Conservation (phyloP, 2,329 filamentous ascomycete genomes). For the Juglanconis oblonga region DNA sequence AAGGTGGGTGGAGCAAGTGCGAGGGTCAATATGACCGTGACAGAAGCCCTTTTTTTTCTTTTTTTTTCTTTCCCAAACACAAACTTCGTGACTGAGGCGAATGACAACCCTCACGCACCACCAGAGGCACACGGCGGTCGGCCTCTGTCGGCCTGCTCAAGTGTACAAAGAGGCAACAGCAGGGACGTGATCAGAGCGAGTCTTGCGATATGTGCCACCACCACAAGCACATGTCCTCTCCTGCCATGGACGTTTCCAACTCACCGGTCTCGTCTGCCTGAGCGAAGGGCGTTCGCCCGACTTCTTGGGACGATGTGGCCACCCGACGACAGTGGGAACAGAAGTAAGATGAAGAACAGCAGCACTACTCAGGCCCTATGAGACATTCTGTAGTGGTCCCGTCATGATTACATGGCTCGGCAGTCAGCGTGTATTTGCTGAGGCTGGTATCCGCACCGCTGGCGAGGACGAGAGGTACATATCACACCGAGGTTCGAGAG, state of each 20-base stretch:
- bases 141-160: not conserved
- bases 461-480: conserved; percentile 27
- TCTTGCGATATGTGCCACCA: not conserved
- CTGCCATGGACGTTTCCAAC: not conserved
- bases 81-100: not conserved
- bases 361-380: not conserved
- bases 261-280: conserved; percentile 11
- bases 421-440: conserved; percentile 41
- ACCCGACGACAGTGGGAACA: conserved; percentile 16
- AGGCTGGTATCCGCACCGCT: conserved; percentile 38
- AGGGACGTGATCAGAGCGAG: not conserved
- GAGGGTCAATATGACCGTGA: too few relatives aligned
- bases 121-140: not conserved
- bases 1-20: too few relatives aligned
- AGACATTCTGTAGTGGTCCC: not conserved
- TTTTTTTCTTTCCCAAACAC: too few relatives aligned
- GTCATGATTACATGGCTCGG: conserved; percentile 25
- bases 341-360: too few relatives aligned
- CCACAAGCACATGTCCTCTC: not conserved
- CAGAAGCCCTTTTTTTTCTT: too few relatives aligned
- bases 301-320: conserved; percentile 31
- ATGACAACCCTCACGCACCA: not conserved
- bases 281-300: conserved; percentile 15
- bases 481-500: conserved; percentile 25
- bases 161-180: not conserved